Base-by-base conservation (phyloP, 2,329 filamentous ascomycete genomes). In the Gnomoniopsis sp. region DNA sequence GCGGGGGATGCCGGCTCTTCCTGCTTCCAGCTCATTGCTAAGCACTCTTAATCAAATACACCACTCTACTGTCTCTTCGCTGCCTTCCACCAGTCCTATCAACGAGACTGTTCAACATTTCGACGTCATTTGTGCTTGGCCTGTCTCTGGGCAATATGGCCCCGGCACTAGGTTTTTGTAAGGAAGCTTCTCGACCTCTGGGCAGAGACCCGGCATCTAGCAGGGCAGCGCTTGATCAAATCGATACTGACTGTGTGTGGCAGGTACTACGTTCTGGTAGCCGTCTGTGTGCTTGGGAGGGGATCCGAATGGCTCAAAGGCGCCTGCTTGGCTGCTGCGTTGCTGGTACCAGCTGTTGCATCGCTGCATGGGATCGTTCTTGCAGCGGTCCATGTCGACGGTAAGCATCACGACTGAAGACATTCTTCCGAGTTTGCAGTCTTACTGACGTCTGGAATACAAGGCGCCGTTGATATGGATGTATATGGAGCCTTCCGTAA, bases 391-490 rank as follows among this genome's bases (percentile, higher is more conserved):
- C 86, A 89, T 66, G 74, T 79, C n/a, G 73, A 83, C 58, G 76
- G 86, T 86, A 64, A 72, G 81, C 38, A 15, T 6, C 6, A 43
- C 4, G 34, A 3, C 34, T 17, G 15, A n/a, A 44, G 61, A 21
- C 57, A 36, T 43, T 21, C 26, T 38, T 41, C 15, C 12, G 14
- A 17, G 2, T 19, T 15, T 17, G 23, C 14, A 4, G 10, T 22
- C n/a, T 34, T 21, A 30, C 3, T 23, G 1, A 12, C 2, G 3
- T 10, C 10, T 46, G 41, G 2, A 15, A 34, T n/a, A 46, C 23
- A 58, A 87, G 85, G 74, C 53, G 86, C 83, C 15, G 79, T 88
- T 15, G 86, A 89, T 65, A 83, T 89, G 80, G 87, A 89, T 64
- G 75, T 89, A 3, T 89, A 82, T 58, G 87, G 87, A 1, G 85